phyloP scores from a whole-genome alignment of 345 rosid genomes.

The Passiflora organensis region DNA sequence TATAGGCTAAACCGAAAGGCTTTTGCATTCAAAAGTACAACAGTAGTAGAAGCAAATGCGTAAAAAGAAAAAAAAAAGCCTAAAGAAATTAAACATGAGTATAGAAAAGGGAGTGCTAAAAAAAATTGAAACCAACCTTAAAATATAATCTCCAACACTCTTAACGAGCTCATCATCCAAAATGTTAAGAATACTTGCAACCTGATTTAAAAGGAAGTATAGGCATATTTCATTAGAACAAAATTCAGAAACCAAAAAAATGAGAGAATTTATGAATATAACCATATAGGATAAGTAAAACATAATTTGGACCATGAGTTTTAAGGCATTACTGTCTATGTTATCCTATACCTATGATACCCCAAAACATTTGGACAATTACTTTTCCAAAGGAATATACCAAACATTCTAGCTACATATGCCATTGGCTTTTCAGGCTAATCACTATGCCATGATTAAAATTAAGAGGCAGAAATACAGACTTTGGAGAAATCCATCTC shows the following conservation, averaged over 20 bases:
- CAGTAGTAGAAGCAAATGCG: too few relatives aligned
- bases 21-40: too few relatives aligned
- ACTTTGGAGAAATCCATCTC: too few relatives aligned
- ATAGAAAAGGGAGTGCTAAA: neutral
- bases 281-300: neutral
- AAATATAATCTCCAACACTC: constrained; percentile 76
- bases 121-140: constrained; percentile 48
- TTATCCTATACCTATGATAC: too few relatives aligned
- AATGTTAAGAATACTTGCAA: constrained; percentile 80
- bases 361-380: too few relatives aligned
- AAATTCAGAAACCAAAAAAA: neutral
- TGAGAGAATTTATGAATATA: neutral
- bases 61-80: neutral
- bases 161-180: constrained; percentile 67
- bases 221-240: constrained; percentile 6
- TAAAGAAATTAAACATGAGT: neutral
- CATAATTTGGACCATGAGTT: neutral
- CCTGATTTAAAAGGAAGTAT: constrained; percentile 42
- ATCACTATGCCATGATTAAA: too few relatives aligned
- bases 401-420: too few relatives aligned
- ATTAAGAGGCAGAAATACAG: too few relatives aligned
- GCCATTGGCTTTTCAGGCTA: too few relatives aligned
- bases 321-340: neutral
- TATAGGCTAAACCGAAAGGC: too few relatives aligned
- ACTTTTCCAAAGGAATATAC: too few relatives aligned